A percentile compares a stretch with the other conserved stretches of the same genome.
phyloP scores from a whole-genome alignment of 495 filamentous ascomycete species.

The Cercophora sp. region DNA sequence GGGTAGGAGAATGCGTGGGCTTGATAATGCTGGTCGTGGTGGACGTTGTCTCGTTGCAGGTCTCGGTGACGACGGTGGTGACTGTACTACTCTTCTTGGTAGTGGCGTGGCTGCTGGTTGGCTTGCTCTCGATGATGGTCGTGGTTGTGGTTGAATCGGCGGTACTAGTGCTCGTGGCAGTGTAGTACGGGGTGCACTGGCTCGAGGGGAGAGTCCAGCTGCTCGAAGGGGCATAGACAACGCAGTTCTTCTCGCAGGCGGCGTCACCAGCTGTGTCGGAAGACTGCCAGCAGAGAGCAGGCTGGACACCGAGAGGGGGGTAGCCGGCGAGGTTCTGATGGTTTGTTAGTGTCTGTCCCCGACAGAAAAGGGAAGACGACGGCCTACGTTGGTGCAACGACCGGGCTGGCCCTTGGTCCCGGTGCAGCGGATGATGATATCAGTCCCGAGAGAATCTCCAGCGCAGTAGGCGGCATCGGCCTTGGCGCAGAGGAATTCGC shows the following conservation, averaged over 20 bases:
- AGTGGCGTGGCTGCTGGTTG: not conserved
- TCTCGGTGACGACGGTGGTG: not conserved
- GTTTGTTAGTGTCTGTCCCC: not conserved
- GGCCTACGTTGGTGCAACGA: slow-evolving; percentile 25
- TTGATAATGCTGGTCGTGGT: slow-evolving; percentile 7
- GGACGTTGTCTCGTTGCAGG: slow-evolving; percentile 2
- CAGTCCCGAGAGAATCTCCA: slow-evolving; percentile 24
- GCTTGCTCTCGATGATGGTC: not conserved
- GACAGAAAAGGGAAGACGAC: not conserved
- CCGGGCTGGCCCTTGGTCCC: slow-evolving; percentile 18
- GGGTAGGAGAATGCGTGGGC: not conserved
- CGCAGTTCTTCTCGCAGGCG: slow-evolving; percentile 37
- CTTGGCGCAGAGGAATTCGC: slow-evolving; percentile 18
- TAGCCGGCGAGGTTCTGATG: slow-evolving; percentile 27
- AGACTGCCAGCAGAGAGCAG: slow-evolving; percentile 26
- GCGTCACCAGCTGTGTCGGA: slow-evolving; percentile 22
- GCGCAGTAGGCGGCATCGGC: slow-evolving; percentile 29
- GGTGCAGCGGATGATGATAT: slow-evolving; percentile 34
- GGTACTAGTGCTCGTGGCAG: not conserved
- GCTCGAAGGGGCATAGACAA: slow-evolving; percentile 26
- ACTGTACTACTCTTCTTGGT: not conserved
- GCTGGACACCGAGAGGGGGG: slow-evolving; percentile 20
- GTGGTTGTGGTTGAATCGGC: not conserved
- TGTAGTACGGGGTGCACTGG: slow-evolving; percentile 25
- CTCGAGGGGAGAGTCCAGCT: slow-evolving; percentile 23